phyloP scores from a whole-genome alignment of 2,329 filamentous ascomycete species.

The Dendryphion nanum region DNA sequence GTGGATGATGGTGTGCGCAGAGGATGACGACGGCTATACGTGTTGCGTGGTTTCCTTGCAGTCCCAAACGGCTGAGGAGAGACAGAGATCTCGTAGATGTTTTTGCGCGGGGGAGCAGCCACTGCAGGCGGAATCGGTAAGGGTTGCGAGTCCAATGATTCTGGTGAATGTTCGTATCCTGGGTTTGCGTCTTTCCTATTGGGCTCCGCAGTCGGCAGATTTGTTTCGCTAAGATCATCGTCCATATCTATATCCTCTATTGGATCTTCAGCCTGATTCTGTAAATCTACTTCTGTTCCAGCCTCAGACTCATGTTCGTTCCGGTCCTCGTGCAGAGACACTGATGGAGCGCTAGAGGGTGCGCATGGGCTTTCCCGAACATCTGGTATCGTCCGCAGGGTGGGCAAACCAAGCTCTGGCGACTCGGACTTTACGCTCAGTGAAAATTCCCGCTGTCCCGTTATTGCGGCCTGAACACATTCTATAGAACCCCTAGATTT shows the following conservation, averaged over 20 bases:
- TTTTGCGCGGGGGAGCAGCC: not conserved
- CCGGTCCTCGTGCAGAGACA: not conserved
- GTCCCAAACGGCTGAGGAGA: not conserved
- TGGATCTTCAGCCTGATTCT: not conserved
- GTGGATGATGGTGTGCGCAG: not conserved
- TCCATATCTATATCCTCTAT: not conserved
- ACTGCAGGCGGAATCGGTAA: not conserved
- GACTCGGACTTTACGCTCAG: slow-evolving; percentile 24
- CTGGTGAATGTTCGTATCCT: not conserved
- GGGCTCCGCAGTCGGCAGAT: too few species aligned
- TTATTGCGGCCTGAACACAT: slow-evolving; percentile 16
- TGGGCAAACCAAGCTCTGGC: slow-evolving; percentile 15
- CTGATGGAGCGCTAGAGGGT: not conserved
- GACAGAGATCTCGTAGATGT: not conserved
- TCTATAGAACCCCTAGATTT: slow-evolving; percentile 17
- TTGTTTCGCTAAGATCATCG: too few species aligned
- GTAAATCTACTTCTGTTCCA: not conserved
- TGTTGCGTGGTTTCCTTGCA: not conserved
- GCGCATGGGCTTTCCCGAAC: slow-evolving; percentile 8
- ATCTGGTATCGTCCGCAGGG: slow-evolving; percentile 4
- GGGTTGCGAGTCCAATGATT: not conserved
- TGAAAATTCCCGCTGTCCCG: slow-evolving; percentile 18
- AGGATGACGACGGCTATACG: not conserved
- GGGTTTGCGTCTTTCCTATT: too few species aligned
- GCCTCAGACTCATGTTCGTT: not conserved